These are phyloP conservation scores for Aspergillus leporis DNA, from an alignment of 495 filamentous ascomycete species.

Conservation along the genomic window DNA sequence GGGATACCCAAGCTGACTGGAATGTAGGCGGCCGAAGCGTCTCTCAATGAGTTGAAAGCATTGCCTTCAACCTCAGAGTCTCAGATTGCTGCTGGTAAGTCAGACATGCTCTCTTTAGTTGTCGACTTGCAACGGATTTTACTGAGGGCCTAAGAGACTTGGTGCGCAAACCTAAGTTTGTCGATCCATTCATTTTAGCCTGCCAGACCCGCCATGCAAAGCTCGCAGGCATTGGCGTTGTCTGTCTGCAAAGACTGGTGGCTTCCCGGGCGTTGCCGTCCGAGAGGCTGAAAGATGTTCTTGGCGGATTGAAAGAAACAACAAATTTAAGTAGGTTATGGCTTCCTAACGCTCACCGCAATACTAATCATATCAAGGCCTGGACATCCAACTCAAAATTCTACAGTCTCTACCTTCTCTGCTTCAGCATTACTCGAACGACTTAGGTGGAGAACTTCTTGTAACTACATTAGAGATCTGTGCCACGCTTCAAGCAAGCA, in stretches of 20 bases:
- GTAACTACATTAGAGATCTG: conserved; percentile 84
- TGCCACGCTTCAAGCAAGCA: conserved; percentile 83
- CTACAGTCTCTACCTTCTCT: conserved; percentile 90
- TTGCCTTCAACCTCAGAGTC: conserved; percentile 75
- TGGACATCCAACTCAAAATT: conserved; percentile 95
- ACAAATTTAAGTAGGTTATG: conserved; percentile 56
- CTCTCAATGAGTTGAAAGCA: conserved; percentile 82
- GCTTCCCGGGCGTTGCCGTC: conserved; percentile 74
- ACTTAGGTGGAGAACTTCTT: conserved; percentile 77
- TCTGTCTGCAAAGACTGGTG: conserved; percentile 86
- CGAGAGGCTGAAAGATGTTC: conserved; percentile 73
- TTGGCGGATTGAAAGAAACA: conserved; percentile 84
- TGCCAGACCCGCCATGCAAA: conserved; percentile 87
- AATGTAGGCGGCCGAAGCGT: conserved; percentile 85
- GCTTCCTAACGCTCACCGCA: neutral
- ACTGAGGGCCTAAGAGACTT: conserved; percentile 64
- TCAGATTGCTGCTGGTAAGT: conserved; percentile 79
- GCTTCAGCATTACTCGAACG: conserved; percentile 84
- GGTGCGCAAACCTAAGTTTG: conserved; percentile 74
- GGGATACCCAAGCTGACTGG: conserved; percentile 21
- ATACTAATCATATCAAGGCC: conserved; percentile 53
- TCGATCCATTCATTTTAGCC: conserved; percentile 89
- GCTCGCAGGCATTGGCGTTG: conserved; percentile 80
- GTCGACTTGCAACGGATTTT: neutral
- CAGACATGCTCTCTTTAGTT: neutral